Evolutionary conservation across 768 basidiomycete species (phyloP).

Genomic region (Gyrodon lividus): DNA sequence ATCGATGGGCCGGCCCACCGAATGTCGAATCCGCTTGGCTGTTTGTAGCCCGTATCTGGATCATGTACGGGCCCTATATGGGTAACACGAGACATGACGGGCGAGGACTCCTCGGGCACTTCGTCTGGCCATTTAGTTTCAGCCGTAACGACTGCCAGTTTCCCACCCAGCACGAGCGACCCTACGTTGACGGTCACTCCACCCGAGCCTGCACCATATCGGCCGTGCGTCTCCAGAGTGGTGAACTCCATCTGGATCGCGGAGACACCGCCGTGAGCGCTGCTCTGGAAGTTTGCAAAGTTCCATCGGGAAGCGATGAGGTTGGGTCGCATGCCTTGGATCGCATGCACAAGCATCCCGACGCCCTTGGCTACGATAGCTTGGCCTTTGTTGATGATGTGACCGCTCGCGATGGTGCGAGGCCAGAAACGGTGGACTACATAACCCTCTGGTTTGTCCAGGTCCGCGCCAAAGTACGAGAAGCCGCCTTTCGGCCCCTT

Average conservation of each 20-base stretch:
- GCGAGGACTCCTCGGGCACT: constrained; percentile 42
- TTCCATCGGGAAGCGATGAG: constrained; percentile 93
- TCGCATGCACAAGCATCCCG: constrained; percentile 92
- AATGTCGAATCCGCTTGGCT: constrained; percentile 67
- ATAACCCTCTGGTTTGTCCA: constrained; percentile 72
- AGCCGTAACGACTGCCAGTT: constrained; percentile 73
- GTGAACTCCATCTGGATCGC: constrained; percentile 96
- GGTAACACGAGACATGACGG: constrained; percentile 60
- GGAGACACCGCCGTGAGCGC: constrained; percentile 68
- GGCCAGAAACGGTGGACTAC: constrained; percentile 95
- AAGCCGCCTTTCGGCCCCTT: constrained; percentile 84
- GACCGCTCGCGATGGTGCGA: constrained; percentile 57
- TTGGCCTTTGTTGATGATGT: constrained; percentile 63
- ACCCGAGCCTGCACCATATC: constrained; percentile 76
- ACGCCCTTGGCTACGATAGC: constrained; percentile 56
- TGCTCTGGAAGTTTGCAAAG: constrained; percentile 88
- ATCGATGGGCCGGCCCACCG: constrained; percentile 78
- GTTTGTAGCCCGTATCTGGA: constrained; percentile 77
- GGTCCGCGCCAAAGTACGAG: constrained; percentile 80
- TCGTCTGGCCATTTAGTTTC: constrained; percentile 78
- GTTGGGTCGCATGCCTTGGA: constrained; percentile 98
- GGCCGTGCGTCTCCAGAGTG: constrained; percentile 77
- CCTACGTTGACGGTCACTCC: constrained; percentile 86
- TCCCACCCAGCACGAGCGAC: constrained; percentile 75
- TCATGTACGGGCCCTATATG: constrained; percentile 66